Evolutionary conservation across 2,329 filamentous ascomycete genomes (phyloP).

Genomic region (Colletotrichum australisinense): DNA sequence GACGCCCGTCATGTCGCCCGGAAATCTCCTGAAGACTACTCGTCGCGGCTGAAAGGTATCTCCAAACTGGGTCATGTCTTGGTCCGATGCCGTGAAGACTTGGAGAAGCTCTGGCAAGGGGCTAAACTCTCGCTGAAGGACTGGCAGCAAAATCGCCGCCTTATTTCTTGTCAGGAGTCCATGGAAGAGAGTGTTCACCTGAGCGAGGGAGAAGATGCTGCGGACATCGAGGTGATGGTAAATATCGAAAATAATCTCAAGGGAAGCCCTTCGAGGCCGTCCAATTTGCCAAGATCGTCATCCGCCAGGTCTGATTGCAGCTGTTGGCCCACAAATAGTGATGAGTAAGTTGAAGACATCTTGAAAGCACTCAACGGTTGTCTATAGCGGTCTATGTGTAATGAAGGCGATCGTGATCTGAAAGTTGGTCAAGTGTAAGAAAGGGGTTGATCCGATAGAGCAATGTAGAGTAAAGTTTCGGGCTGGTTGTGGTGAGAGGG

Average conservation of each 20-base stretch:
- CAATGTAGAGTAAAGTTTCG: background rate
- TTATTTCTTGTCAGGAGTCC: slow-evolving; percentile 55
- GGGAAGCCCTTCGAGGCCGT: slow-evolving; percentile 49
- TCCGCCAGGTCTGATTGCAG: background rate
- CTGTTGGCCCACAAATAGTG: slow-evolving; percentile 3
- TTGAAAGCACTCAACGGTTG: background rate
- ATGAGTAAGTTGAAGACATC: slow-evolving; percentile 25
- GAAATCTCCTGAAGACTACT: slow-evolving; percentile 51
- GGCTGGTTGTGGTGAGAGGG: background rate
- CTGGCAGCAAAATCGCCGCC: slow-evolving; percentile 53
- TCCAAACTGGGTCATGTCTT: slow-evolving; percentile 46
- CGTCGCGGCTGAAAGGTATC: slow-evolving; percentile 52
- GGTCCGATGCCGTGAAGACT: slow-evolving; percentile 54
- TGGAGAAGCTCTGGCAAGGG: slow-evolving; percentile 60
- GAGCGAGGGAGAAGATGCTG: slow-evolving; percentile 53
- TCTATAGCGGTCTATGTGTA: background rate
- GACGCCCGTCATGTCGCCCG: slow-evolving; percentile 44
- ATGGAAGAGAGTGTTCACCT: slow-evolving; percentile 50
- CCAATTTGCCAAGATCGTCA: slow-evolving; percentile 8
- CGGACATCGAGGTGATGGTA: slow-evolving; percentile 56
- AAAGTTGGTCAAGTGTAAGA: background rate
- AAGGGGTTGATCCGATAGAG: background rate
- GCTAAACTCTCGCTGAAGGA: slow-evolving; percentile 55
- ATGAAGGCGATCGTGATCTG: background rate
- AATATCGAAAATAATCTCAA: slow-evolving; percentile 61